These are phyloP conservation scores for Wickerhamiella cacticola DNA, from an alignment of 805 yeast genomes.

Conservation along the genomic window DNA sequence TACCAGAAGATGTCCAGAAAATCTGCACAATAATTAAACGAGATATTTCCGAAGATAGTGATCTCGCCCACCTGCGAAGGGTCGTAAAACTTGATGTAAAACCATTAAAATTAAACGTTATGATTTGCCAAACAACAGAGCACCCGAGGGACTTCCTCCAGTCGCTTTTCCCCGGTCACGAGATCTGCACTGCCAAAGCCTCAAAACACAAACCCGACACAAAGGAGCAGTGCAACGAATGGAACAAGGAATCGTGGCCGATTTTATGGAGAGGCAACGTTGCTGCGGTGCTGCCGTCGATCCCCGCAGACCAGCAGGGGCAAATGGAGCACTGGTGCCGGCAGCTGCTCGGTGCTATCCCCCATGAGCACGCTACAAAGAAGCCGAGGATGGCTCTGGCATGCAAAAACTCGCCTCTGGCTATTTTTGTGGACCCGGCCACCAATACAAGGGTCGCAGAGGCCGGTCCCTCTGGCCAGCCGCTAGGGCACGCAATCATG, in stretches of 20 bases:
- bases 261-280: conserved; percentile 91
- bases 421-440: conserved; percentile 52
- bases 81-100: conserved; percentile 23
- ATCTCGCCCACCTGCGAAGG: conserved; percentile 29
- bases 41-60: conserved; percentile 24
- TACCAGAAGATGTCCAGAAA: conserved; percentile 15
- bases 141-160: conserved; percentile 5
- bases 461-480: conserved; percentile 31
- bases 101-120: conserved; percentile 4
- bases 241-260: conserved; percentile 76
- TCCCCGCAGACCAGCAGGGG: conserved; percentile 36
- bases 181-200: conserved; percentile 28
- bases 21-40: conserved; percentile 21
- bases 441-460: conserved; percentile 34
- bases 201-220: conserved; percentile 59
- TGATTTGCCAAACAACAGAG: conserved; percentile 15
- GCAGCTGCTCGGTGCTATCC: conserved; percentile 21
- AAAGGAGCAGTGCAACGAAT: conserved; percentile 48
- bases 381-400: conserved; percentile 11
- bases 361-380: conserved; percentile 15
- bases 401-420: conserved; percentile 18
- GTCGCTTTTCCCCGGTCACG: conserved; percentile 12
- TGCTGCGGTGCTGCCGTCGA: conserved; percentile 34
- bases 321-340: conserved; percentile 31
- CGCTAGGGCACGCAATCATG: conserved; percentile 67